These are phyloP conservation scores for Penicillium sp. DNA, from an alignment of 2,329 filamentous ascomycete species.

Conservation along the genomic window DNA sequence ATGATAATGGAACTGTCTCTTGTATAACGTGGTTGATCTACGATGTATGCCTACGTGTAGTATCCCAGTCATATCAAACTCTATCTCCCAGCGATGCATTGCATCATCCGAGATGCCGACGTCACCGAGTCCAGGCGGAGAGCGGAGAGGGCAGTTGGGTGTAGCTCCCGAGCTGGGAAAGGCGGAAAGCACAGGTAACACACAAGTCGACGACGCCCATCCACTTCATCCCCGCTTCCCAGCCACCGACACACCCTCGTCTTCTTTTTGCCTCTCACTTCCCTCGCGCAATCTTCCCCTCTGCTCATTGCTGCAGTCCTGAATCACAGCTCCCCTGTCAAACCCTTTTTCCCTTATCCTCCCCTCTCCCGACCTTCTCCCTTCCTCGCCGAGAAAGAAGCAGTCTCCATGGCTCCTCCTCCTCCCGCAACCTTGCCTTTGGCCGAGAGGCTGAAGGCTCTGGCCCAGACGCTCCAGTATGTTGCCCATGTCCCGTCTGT, in stretches of 20 bases:
- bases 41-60: not conserved
- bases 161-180: conserved; percentile 21
- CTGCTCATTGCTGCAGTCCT: not conserved
- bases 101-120: conserved; percentile 27
- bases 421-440: conserved; percentile 71
- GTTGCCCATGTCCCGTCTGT: conserved; percentile 50
- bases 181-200: conserved; percentile 22
- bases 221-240: conserved; percentile 22
- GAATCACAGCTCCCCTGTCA: not conserved
- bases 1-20: not conserved
- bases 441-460: conserved; percentile 71
- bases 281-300: not conserved
- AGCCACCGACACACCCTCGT: conserved; percentile 22
- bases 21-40: too few relatives aligned
- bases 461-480: conserved; percentile 89
- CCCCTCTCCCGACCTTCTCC: conserved; percentile 11
- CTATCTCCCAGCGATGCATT: conserved; percentile 7
- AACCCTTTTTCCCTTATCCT: conserved; percentile 6
- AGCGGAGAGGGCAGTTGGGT: conserved; percentile 16
- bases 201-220: conserved; percentile 23
- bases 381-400: conserved; percentile 14
- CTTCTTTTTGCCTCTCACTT: conserved; percentile 1
- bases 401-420: conserved; percentile 69
- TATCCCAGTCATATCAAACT: not conserved
- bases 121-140: conserved; percentile 24